These are phyloP conservation scores for Yamadazyma membranifaciens DNA, from an alignment of 1,139 yeast genomes.

Conservation along the genomic window DNA sequence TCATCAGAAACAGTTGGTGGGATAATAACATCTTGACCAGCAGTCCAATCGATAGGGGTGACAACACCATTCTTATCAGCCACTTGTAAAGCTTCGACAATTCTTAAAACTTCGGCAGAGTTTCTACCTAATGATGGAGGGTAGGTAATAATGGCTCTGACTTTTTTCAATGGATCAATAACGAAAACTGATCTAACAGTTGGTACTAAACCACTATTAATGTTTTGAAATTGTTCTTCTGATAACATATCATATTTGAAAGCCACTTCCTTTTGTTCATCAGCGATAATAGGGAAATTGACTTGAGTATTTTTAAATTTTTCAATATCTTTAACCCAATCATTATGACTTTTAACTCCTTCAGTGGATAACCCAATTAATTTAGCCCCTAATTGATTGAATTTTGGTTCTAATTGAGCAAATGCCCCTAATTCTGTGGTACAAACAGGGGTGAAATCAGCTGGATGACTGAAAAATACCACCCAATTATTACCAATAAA, in stretches of 20 bases:
- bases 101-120: constrained; percentile 83
- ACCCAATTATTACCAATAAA: constrained; percentile 77
- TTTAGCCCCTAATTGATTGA: constrained; percentile 72
- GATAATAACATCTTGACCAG: constrained; percentile 83
- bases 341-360: constrained; percentile 65
- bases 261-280: constrained; percentile 68
- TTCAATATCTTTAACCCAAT: constrained; percentile 83
- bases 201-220: constrained; percentile 59
- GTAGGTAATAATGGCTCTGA: constrained; percentile 71
- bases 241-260: constrained; percentile 68
- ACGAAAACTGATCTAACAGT: constrained; percentile 82
- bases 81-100: constrained; percentile 74
- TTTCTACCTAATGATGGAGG: constrained; percentile 88
- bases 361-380: constrained; percentile 79
- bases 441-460: constrained; percentile 86
- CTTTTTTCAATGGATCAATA: constrained; percentile 75
- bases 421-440: constrained; percentile 89
- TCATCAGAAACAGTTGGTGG: constrained; percentile 71
- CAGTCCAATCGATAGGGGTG: constrained; percentile 85
- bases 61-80: constrained; percentile 72
- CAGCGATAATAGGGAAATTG: constrained; percentile 79
- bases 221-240: constrained; percentile 53
- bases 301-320: constrained; percentile 68
- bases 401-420: constrained; percentile 80
- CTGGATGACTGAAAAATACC: constrained; percentile 82